These are phyloP conservation scores for Aechmea fasciata DNA, from an alignment of 176 grass and related monocot genomes.

Conservation along the genomic window DNA sequence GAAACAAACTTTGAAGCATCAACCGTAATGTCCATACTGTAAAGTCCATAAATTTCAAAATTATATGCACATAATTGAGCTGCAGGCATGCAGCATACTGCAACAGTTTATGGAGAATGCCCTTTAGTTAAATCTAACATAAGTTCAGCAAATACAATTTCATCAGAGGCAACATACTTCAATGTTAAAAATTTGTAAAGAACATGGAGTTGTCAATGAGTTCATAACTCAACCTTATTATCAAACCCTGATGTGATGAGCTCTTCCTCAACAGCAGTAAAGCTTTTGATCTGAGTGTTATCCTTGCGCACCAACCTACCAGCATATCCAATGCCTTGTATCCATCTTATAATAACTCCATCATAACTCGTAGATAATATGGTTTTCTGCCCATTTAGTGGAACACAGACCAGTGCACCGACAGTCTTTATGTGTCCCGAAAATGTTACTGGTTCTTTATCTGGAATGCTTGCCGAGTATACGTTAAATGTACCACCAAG, in stretches of 20 bases:
- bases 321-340: slow-evolving; percentile 68
- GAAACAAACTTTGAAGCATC: no score
- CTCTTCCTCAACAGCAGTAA: slow-evolving; percentile 62
- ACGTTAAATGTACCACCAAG: slow-evolving; percentile 88
- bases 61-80: no score
- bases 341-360: slow-evolving; percentile 84
- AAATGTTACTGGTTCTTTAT: slow-evolving; percentile 66
- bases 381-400: slow-evolving; percentile 49
- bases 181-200: background rate
- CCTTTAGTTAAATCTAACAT: no score
- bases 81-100: no score
- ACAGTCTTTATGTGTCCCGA: slow-evolving; percentile 86
- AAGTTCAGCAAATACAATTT: no score
- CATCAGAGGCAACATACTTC: no score
- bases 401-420: slow-evolving; percentile 50
- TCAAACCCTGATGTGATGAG: slow-evolving; percentile 84
- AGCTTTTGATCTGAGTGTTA: slow-evolving; percentile 90
- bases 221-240: slow-evolving; percentile 64
- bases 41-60: no score
- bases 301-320: slow-evolving; percentile 78
- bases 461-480: slow-evolving; percentile 53
- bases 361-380: slow-evolving; percentile 89
- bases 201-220: background rate
- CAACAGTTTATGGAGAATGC: no score
- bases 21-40: no score